phyloP scores from a whole-genome alignment of 1,139 yeast species.

The Groenewaldozyma auringiensis region DNA sequence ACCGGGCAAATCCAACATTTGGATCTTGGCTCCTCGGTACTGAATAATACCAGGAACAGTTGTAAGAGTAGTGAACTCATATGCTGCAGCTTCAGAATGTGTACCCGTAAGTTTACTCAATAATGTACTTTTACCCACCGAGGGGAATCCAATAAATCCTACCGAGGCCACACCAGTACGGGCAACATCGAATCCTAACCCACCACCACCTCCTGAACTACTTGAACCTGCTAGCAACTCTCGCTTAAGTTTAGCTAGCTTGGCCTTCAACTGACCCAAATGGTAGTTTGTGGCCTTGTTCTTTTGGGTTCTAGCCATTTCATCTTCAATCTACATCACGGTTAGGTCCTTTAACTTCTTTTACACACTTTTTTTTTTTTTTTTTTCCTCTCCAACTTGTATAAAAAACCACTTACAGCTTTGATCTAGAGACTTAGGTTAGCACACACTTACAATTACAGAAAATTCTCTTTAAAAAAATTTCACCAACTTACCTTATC shows the following conservation, averaged over 20 bases:
- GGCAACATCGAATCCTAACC: conserved; percentile 92
- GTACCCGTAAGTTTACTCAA: conserved; percentile 88
- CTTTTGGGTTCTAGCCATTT: conserved; percentile 90
- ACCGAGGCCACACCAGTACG: conserved; percentile 96
- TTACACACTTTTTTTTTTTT: no score
- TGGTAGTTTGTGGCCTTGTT: conserved; percentile 95
- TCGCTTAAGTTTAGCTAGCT: conserved; percentile 86
- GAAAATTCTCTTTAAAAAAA: neutral
- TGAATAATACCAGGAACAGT: conserved; percentile 96
- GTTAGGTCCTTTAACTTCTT: neutral
- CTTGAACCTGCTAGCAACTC: conserved; percentile 78
- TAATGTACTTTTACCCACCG: conserved; percentile 88
- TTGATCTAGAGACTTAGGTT: no score
- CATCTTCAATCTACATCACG: conserved; percentile 69
- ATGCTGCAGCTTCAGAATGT: conserved; percentile 94
- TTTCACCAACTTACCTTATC: conserved; percentile 41
- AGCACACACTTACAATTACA: neutral
- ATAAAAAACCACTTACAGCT: conserved; percentile 12
- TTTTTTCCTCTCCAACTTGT: no score
- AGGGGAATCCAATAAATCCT: conserved; percentile 96
- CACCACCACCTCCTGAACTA: conserved; percentile 80
- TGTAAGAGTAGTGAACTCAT: conserved; percentile 93
- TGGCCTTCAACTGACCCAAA: conserved; percentile 94
- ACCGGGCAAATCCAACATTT: conserved; percentile 97
- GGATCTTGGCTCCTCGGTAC: conserved; percentile 95